Conservation (phyloP, 1,139 yeast genomes). For the Saccharomycopsis hybrid region DNA sequence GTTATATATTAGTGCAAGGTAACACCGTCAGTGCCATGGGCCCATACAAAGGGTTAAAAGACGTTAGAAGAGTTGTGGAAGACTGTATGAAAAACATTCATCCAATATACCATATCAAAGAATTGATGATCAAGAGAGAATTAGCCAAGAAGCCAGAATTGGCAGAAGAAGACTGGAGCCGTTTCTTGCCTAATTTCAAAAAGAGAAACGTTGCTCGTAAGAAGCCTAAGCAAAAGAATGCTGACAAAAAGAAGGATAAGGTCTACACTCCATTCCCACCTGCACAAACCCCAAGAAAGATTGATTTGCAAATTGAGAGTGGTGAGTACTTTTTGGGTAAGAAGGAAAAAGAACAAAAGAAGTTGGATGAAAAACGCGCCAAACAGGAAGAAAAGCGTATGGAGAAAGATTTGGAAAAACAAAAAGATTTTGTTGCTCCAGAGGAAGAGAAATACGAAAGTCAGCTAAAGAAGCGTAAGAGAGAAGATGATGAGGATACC, state of each 20-base stretch:
- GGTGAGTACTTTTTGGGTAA: slow-evolving; percentile 96
- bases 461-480: slow-evolving; percentile 28
- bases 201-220: slow-evolving; percentile 93
- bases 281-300: slow-evolving; percentile 91
- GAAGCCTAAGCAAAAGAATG: slow-evolving; percentile 59
- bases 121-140: slow-evolving; percentile 94
- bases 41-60: slow-evolving; percentile 87
- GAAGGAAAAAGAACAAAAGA: slow-evolving; percentile 67
- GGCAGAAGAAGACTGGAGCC: slow-evolving; percentile 94
- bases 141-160: slow-evolving; percentile 90
- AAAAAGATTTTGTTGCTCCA: slow-evolving; percentile 80
- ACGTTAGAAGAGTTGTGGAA: slow-evolving; percentile 88
- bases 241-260: slow-evolving; percentile 43
- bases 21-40: slow-evolving; percentile 98
- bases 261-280: slow-evolving; percentile 99
- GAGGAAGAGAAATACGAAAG: slow-evolving; percentile 42
- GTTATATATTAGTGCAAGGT: slow-evolving; percentile 95
- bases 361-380: slow-evolving; percentile 70
- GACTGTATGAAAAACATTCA: slow-evolving; percentile 96
- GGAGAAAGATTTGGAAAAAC: slow-evolving; percentile 61
- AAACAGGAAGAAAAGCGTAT: slow-evolving; percentile 68
- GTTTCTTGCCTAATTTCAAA: slow-evolving; percentile 95
- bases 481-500: slow-evolving; percentile 25
- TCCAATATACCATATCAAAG: slow-evolving; percentile 95
- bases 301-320: slow-evolving; percentile 94